phyloP scores from a whole-genome alignment of 257 asterid species.

The Mitragyna speciosa region DNA sequence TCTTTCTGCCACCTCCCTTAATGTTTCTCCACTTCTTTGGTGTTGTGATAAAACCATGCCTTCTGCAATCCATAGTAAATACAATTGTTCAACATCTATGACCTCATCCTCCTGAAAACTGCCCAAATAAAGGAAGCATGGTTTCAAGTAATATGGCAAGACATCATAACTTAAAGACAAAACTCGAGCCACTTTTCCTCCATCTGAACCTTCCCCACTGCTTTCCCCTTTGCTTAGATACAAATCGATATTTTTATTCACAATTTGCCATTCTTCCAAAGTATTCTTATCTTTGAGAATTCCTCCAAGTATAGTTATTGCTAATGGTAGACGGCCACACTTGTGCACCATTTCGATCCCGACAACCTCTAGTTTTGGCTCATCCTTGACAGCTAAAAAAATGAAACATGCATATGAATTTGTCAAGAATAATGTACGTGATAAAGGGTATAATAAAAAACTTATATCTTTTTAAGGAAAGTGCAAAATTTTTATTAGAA shows the following conservation, averaged over 20 bases:
- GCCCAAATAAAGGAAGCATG: constrained; percentile 26
- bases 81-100: background rate
- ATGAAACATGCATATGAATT: no score
- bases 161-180: constrained; percentile 19
- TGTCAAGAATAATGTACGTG: no score
- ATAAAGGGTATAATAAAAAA: no score
- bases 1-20: constrained; percentile 28
- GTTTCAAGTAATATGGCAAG: constrained; percentile 29
- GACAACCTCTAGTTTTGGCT: background rate
- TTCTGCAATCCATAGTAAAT: constrained; percentile 7
- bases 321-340: constrained; percentile 27
- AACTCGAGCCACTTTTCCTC: constrained; percentile 12
- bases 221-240: constrained; percentile 10
- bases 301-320: constrained; percentile 25
- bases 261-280: constrained; percentile 19
- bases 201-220: background rate
- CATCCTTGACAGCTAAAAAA: background rate
- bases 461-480: no score
- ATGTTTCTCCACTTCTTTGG: constrained; percentile 11
- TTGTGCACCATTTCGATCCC: constrained; percentile 21
- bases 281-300: constrained; percentile 11
- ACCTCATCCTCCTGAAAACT: constrained; percentile 7
- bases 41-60: constrained; percentile 7
- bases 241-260: background rate
- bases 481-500: no score